Percentiles rank a stretch among this genome's conserved stretches.
Conservation (phyloP, 768 basidiomycete species). For the Pleurotus djamor region DNA sequence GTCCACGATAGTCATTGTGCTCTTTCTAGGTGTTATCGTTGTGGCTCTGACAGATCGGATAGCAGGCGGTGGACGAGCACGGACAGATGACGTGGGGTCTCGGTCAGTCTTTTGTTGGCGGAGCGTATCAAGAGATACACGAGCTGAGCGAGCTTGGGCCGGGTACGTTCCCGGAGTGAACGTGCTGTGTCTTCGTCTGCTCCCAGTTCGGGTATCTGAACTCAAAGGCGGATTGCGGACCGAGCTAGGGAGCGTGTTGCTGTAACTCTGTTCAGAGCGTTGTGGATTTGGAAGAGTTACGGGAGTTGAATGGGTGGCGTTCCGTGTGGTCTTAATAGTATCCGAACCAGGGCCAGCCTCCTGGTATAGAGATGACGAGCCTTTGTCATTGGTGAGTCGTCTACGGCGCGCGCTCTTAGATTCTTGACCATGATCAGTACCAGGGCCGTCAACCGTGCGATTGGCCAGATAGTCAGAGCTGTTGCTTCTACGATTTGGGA, state of each 20-base stretch:
- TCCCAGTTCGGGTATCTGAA: not conserved
- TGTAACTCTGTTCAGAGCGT: not conserved
- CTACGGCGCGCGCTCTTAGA: not conserved
- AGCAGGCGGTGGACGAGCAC: conserved; percentile 2
- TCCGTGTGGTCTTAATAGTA: not conserved
- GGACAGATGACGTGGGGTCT: not conserved
- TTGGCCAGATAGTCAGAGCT: not conserved
- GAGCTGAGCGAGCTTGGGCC: not conserved
- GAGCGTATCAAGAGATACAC: not conserved
- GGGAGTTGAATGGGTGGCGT: not conserved
- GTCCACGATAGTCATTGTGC: not conserved
- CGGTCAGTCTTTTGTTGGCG: not conserved
- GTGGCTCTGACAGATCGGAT: conserved; percentile 2
- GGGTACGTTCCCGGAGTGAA: not conserved
- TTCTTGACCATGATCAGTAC: not conserved
- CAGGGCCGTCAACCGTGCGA: not conserved
- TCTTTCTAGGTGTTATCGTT: conserved; percentile 7
- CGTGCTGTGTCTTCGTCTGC: not conserved
- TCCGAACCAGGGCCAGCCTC: not conserved
- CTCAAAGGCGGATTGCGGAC: conserved; percentile 1
- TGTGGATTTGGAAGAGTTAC: not conserved
- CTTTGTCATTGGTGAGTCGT: not conserved
- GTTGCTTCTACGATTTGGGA: conserved; percentile 17
- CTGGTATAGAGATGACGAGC: not conserved
- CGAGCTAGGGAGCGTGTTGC: not conserved